phyloP scores from a whole-genome alignment of 2,329 filamentous ascomycete species.

The Dothiorella sarmentorum region DNA sequence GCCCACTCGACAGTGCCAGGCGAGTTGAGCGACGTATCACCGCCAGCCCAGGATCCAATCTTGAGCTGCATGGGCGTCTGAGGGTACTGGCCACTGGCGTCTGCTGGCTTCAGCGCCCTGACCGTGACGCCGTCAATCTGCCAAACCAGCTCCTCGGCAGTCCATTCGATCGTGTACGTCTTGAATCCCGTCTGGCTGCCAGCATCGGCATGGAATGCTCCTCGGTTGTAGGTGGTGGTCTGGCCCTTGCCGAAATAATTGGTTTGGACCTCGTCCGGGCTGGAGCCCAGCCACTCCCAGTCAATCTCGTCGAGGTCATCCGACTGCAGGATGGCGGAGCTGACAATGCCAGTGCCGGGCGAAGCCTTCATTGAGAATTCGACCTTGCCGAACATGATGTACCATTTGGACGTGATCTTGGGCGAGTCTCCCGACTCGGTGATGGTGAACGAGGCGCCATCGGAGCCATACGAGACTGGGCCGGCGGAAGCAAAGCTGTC shows the following conservation, averaged over 20 bases:
- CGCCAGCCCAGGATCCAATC: constrained; percentile 88
- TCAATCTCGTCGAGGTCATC: constrained; percentile 95
- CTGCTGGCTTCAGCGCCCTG: constrained; percentile 66
- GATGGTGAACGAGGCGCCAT: constrained; percentile 82
- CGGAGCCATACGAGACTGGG: constrained; percentile 66
- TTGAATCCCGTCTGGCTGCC: constrained; percentile 72
- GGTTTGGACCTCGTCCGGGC: constrained; percentile 75
- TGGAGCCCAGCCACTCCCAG: constrained; percentile 88
- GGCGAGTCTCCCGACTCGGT: constrained; percentile 75
- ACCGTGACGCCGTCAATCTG: constrained; percentile 74
- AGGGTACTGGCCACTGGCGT: constrained; percentile 77
- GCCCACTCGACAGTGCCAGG: constrained; percentile 88
- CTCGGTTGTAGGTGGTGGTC: constrained; percentile 81
- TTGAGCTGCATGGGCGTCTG: constrained; percentile 95
- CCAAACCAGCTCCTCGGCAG: constrained; percentile 79
- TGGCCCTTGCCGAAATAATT: constrained; percentile 97
- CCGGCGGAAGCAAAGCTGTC: constrained; percentile 73
- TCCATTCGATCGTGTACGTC: constrained; percentile 93
- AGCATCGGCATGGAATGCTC: constrained; percentile 68
- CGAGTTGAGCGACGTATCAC: constrained; percentile 78
- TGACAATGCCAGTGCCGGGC: constrained; percentile 87
- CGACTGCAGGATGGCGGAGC: constrained; percentile 84
- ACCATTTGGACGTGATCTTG: constrained; percentile 84
- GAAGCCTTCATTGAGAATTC: constrained; percentile 82
- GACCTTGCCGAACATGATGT: constrained; percentile 98